Evolutionary conservation across 352 stramenopile species (phyloP), one percentile per base, ranked within the genome.

Genomic region (Albugo candida): DNA sequence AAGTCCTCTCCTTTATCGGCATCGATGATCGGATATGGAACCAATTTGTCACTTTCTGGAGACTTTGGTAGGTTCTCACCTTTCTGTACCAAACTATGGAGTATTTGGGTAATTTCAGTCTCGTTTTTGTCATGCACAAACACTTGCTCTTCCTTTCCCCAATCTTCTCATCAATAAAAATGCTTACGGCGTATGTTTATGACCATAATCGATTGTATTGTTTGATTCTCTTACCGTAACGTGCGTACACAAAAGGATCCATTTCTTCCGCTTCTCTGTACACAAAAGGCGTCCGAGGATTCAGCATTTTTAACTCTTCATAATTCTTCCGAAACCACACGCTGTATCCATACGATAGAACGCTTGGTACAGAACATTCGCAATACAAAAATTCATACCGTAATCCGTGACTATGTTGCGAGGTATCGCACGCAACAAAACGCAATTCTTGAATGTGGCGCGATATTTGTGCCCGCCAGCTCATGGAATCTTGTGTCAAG

Each of bases 241-340:
- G 74, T 6, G 70, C 78, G 65, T 91, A 87, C 45, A 91, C 70
- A 51, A 91, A 91, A n/a, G 78, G 78, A 48, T 87, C 63, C 63
- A 87, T 81, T 48, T 84, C 78, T 38, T 87, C 75, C n/a, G 72
- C 75, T 47, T 91, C 78, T 41, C 78, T 70, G 65, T 91, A 91
- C 44, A 91, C 64, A 48, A 91, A 77, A 19, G 78, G 78, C 49
- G 75, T 91, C 46, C 54, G 52, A 16, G 77, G 78, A 63, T 91
- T 91, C 31, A 91, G 62, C 74, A 87, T 86, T 70, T 91, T 91
- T 38, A 91, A 70, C 56, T 91, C 78, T 12, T 49, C 59, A 63
- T 91, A 91, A 60, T 91, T 86, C 58, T 81, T 82, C 53, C 62
- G 72, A 64, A 91, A 91, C 49, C 87, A 91, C 47, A 63, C 73